These are phyloP conservation scores for Cercis canadensis DNA, from an alignment of 306 rosid genomes.

Conservation along the genomic window DNA sequence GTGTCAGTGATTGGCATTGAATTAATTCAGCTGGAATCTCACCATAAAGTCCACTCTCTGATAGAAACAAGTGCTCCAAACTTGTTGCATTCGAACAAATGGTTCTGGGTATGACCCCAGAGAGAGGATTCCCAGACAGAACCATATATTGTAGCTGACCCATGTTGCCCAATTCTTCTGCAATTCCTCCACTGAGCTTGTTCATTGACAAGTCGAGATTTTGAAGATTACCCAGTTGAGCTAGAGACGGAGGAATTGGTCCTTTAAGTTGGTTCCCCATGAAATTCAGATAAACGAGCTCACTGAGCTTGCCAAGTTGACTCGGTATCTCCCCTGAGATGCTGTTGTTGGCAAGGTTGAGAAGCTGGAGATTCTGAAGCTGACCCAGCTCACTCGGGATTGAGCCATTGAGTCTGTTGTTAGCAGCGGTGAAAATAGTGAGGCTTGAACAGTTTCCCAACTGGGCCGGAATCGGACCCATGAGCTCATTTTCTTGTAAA, in stretches of 20 bases:
- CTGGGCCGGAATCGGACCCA: constrained; percentile 79
- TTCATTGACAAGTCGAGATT: constrained; percentile 81
- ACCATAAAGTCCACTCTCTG: constrained; percentile 63
- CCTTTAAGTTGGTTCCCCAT: constrained; percentile 79
- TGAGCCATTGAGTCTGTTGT: constrained; percentile 69
- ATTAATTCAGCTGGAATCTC: constrained; percentile 72
- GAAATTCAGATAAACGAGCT: constrained; percentile 72
- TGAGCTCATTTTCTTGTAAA: constrained; percentile 69
- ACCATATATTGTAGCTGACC: constrained; percentile 61
- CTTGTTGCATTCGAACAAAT: constrained; percentile 78
- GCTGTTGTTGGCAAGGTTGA: constrained; percentile 73
- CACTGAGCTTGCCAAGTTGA: constrained; percentile 67
- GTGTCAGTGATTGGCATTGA: constrained; percentile 70
- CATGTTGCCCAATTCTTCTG: constrained; percentile 76
- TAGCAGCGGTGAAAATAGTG: constrained; percentile 65
- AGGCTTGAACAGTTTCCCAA: constrained; percentile 84
- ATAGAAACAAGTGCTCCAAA: constrained; percentile 67
- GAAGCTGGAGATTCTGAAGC: constrained; percentile 60
- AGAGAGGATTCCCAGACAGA: constrained; percentile 74
- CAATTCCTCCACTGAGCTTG: constrained; percentile 72
- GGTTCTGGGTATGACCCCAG: constrained; percentile 64
- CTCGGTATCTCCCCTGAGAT: constrained; percentile 75
- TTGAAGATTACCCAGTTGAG: constrained; percentile 68
- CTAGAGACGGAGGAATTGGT: constrained; percentile 60
- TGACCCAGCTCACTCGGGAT: constrained; percentile 68